Base-by-base conservation (phyloP, 306 rosid species). In the Quercus alba region DNA sequence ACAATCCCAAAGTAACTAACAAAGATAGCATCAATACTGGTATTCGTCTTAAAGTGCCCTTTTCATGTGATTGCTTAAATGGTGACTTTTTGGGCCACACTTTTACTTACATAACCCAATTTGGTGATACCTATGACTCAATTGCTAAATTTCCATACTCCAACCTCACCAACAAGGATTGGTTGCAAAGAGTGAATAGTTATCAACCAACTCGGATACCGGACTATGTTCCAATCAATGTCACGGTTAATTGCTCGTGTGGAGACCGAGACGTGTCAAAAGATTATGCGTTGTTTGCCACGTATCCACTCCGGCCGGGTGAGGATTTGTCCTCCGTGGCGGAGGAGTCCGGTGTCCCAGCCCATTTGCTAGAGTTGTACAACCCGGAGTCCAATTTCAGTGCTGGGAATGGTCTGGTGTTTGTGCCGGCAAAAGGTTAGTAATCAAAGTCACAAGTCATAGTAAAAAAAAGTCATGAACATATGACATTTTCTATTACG, bases 351-450 rank as follows among this genome's bases (percentile, higher is more conserved):
- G 86, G 78, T 11, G 85, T 90, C 66, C 80, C 86, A 61, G 86
- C 73, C 14, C 70, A 73, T 68, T 12, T 92, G 83, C 75, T 90
- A 20, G 70, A 56, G 81, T 56, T 25, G 71, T 90, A 89, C 77
- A 92, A 92, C 74, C 81, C 73, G 5, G 82, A 73, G 30, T 63
- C 85, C 4, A 18, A 86, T 75, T 87, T 87, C 63, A 63, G 74
- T 38, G 75, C 86, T 3, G 90, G 85, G 18, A 14, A 6, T 79
- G 90, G 86, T 8, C 44, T 87, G 2, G 84, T 90, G 6, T 87
- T 86, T 85, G 77, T 92, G 90, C 97, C 97, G 85, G 93, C 97
- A 9, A 87, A 64, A 92, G 97, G 97, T 92, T 57, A 75, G 84
- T 52, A 20, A 46, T 49, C 71, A 0, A 6, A 7, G 49, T 66